phyloP scores from a whole-genome alignment of 2,329 filamentous ascomycete genomes.

The Cercospora zeae-maydis region DNA sequence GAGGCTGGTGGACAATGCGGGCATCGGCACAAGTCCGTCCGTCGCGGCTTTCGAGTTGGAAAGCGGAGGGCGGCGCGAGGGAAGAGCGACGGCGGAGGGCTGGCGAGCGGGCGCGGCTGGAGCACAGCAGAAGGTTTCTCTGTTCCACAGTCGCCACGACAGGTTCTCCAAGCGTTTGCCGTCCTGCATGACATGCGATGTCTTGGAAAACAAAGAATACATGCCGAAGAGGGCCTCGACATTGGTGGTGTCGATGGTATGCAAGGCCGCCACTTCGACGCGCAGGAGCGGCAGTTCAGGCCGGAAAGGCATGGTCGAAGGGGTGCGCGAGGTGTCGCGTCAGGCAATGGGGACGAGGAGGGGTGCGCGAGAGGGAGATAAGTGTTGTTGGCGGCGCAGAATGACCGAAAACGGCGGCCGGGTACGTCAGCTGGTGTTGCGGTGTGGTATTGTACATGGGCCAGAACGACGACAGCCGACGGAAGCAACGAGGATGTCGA shows the following conservation, averaged over 20 bases:
- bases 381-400: slow-evolving; percentile 13
- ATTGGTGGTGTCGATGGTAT: slow-evolving; percentile 90
- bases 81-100: slow-evolving; percentile 9
- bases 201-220: slow-evolving; percentile 82
- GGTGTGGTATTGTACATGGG: slow-evolving; percentile 10
- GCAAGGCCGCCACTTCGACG: slow-evolving; percentile 86
- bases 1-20: slow-evolving; percentile 48
- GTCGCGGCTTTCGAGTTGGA: slow-evolving; percentile 13
- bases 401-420: slow-evolving; percentile 12
- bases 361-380: slow-evolving; percentile 7
- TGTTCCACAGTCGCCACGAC: slow-evolving; percentile 92
- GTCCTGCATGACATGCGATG: slow-evolving; percentile 89
- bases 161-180: slow-evolving; percentile 90
- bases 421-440: slow-evolving; percentile 13
- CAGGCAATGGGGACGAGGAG: slow-evolving; percentile 5
- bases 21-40: slow-evolving; percentile 26
- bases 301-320: slow-evolving; percentile 69
- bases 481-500: neutral
- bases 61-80: slow-evolving; percentile 26
- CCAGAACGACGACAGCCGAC: neutral
- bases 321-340: slow-evolving; percentile 14
- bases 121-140: slow-evolving; percentile 86
- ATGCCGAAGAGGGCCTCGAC: slow-evolving; percentile 92
- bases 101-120: slow-evolving; percentile 41
- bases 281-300: slow-evolving; percentile 83